Percentiles rank a stretch among this genome's conserved stretches.
phyloP scores from a whole-genome alignment of 2,329 filamentous ascomycete species.

The Neonectria neomacrospora region DNA sequence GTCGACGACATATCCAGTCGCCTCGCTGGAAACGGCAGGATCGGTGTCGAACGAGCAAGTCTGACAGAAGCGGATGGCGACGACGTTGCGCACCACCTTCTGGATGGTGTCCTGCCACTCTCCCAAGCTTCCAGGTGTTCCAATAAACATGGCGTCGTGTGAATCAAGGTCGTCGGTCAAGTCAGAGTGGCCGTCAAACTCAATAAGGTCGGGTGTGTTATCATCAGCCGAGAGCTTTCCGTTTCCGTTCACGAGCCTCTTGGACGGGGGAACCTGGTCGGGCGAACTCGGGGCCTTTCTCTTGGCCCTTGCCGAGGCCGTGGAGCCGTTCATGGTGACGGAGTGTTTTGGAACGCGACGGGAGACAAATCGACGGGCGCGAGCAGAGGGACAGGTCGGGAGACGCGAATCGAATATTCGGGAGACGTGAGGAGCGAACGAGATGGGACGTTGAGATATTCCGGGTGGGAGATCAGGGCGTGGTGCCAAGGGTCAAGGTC shows the following conservation, averaged over 20 bases:
- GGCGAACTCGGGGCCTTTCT: constrained; percentile 62
- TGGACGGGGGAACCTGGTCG: constrained; percentile 50
- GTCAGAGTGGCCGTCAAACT: constrained; percentile 56
- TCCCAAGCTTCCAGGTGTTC: constrained; percentile 53
- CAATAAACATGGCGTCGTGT: constrained; percentile 49
- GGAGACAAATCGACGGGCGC: constrained; percentile 14
- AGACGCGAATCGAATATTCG: constrained; percentile 20
- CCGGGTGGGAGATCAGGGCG: constrained; percentile 27
- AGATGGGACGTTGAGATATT: constrained; percentile 22
- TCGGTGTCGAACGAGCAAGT: constrained; percentile 99
- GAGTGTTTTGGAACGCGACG: constrained; percentile 17
- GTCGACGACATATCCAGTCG: constrained; percentile 97
- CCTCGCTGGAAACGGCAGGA: constrained; percentile 90
- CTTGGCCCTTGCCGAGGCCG: constrained; percentile 58
- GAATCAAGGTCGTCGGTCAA: constrained; percentile 54
- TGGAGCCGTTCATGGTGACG: constrained; percentile 57
- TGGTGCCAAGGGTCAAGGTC: constrained; percentile 38
- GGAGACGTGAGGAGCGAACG: constrained; percentile 26
- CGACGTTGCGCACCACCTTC: constrained; percentile 91
- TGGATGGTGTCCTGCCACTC: constrained; percentile 98
- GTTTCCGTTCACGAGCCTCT: constrained; percentile 58
- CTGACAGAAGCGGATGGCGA: constrained; percentile 99
- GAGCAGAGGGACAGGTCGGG: constrained; percentile 24
- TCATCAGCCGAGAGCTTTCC: constrained; percentile 62
- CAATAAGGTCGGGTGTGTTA: constrained; percentile 59